A percentile compares a stretch with the other conserved stretches of the same genome.
Conservation (phyloP, 306 rosid species). For the Medicago arabica region DNA sequence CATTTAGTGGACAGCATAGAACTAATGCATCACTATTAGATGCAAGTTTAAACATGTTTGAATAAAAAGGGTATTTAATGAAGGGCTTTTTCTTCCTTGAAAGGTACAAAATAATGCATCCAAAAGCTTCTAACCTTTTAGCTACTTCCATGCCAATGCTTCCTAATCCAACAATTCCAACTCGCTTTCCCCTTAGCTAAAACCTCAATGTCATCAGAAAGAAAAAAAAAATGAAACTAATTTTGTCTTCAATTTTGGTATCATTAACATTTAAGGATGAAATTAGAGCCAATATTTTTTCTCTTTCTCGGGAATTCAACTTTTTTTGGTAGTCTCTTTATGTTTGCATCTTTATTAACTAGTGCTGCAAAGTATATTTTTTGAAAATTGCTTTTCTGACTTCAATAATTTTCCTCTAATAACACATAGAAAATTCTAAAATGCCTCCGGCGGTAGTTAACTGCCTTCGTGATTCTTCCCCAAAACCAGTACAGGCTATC, state of each 20-base stretch:
- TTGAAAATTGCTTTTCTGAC: no score
- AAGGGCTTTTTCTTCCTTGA: conserved; percentile 43
- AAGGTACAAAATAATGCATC: conserved; percentile 53
- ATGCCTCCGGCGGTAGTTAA: no score
- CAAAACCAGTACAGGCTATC: no score
- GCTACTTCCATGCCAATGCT: conserved; percentile 57
- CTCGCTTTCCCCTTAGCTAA: conserved; percentile 53
- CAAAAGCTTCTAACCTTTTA: conserved; percentile 54
- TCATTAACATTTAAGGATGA: neutral
- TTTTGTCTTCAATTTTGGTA: neutral
- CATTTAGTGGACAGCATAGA: conserved; percentile 30
- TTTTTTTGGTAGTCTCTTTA: neutral
- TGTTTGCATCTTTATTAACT: neutral
- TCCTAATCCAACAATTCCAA: conserved; percentile 64
- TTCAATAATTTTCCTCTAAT: no score
- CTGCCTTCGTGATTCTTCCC: no score
- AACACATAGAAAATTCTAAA: no score
- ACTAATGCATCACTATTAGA: neutral
- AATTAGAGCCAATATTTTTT: neutral
- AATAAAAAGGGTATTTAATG: conserved; percentile 45
- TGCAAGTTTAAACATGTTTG: conserved; percentile 42
- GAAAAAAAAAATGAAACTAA: neutral
- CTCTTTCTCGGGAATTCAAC: neutral
- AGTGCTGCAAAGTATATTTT: no score
- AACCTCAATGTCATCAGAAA: neutral